These are phyloP conservation scores for Tylopilus rubrobrunneus DNA, from an alignment of 768 basidiomycete genomes.

Conservation along the genomic window DNA sequence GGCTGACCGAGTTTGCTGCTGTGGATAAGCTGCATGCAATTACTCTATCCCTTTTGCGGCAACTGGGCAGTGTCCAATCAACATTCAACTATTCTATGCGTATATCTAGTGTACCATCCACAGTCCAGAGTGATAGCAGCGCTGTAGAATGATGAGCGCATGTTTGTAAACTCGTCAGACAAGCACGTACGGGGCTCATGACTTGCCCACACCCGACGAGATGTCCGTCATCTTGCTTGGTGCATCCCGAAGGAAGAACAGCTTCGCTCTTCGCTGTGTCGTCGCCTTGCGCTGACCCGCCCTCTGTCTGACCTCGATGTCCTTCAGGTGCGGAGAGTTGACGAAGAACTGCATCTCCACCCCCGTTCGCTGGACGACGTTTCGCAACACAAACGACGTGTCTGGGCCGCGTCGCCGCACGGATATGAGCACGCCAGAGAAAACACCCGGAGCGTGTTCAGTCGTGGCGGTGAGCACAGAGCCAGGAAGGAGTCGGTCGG, in stretches of 20 bases:
- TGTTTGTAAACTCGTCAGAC: not conserved
- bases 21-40: slow-evolving; percentile 12
- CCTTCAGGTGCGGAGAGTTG: slow-evolving; percentile 82
- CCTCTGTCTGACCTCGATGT: slow-evolving; percentile 72
- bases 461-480: slow-evolving; percentile 81
- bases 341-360: slow-evolving; percentile 92
- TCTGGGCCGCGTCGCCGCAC: slow-evolving; percentile 81
- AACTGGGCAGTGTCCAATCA: slow-evolving; percentile 8
- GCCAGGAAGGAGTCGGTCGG: slow-evolving; percentile 69
- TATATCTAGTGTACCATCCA: not conserved
- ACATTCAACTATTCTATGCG: slow-evolving; percentile 6
- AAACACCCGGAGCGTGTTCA: slow-evolving; percentile 73
- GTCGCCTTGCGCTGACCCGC: slow-evolving; percentile 47
- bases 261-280: slow-evolving; percentile 68
- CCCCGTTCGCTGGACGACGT: slow-evolving; percentile 86
- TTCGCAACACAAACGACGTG: slow-evolving; percentile 85
- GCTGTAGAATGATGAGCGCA: slow-evolving; percentile 8
- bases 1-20: slow-evolving; percentile 9
- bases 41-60: slow-evolving; percentile 11
- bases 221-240: slow-evolving; percentile 84
- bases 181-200: slow-evolving; percentile 16
- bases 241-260: slow-evolving; percentile 78
- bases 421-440: slow-evolving; percentile 86
- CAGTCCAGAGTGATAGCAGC: not conserved
- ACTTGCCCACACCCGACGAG: slow-evolving; percentile 40